A percentile compares a stretch with the other conserved stretches of the same genome.
Evolutionary conservation across 306 rosid species (phyloP).

Genomic region (Hippophae tibetana): DNA sequence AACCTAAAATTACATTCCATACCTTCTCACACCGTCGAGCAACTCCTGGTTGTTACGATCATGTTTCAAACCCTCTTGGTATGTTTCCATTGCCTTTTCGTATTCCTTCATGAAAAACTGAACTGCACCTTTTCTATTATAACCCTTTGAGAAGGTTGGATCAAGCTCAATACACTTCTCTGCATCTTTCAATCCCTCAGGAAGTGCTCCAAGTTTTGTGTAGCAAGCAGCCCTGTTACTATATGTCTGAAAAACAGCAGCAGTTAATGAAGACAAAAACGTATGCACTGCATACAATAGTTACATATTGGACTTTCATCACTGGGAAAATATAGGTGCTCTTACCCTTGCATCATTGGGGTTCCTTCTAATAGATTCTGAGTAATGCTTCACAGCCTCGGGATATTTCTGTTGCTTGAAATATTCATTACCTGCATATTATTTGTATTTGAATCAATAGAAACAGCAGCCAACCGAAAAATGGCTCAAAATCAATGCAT

Average conservation of each 20-base stretch:
- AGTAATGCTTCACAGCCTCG: constrained; percentile 78
- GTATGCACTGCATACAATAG: neutral
- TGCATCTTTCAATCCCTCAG: constrained; percentile 96
- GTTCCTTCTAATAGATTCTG: constrained; percentile 76
- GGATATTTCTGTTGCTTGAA: constrained; percentile 91
- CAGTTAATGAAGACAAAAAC: neutral
- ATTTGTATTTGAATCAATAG: neutral
- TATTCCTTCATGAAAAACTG: constrained; percentile 96
- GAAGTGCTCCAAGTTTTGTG: constrained; percentile 88
- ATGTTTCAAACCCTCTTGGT: constrained; percentile 75
- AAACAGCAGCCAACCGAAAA: neutral
- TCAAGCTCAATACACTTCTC: constrained; percentile 94
- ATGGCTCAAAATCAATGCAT: no score
- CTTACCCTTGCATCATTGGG: constrained; percentile 73
- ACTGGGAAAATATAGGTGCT: neutral
- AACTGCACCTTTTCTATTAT: constrained; percentile 79
- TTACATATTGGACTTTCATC: neutral
- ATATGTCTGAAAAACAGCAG: constrained; percentile 45
- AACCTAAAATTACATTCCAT: constrained; percentile 4
- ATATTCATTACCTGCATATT: constrained; percentile 63
- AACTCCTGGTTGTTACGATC: constrained; percentile 75
- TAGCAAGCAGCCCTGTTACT: constrained; percentile 97
- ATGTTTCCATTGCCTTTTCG: constrained; percentile 93
- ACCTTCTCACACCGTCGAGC: constrained; percentile 81
- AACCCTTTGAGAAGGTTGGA: constrained; percentile 84